A percentile compares a stretch with the other conserved stretches of the same genome.
Conservation (phyloP, 352 stramenopile species). For the Pythium utonaiense region DNA sequence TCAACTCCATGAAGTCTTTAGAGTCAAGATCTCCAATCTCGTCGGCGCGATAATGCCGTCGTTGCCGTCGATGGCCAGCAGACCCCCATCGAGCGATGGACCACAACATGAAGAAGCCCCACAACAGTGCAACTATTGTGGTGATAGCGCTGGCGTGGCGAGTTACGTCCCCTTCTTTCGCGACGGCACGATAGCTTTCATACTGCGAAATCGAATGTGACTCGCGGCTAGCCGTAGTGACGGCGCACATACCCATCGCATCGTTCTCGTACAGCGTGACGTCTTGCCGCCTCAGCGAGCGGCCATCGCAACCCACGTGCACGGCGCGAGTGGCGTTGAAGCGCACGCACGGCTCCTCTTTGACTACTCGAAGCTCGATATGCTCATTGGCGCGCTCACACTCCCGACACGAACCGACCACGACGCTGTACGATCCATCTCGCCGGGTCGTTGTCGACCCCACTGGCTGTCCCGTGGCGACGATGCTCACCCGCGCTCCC, state of each 20-base stretch:
- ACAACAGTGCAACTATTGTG: background rate
- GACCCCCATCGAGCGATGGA: slow-evolving; percentile 13
- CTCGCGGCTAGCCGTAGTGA: background rate
- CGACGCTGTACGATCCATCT: slow-evolving; percentile 18
- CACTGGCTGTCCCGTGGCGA: background rate
- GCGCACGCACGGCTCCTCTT: background rate
- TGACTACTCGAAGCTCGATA: background rate
- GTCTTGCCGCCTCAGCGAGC: slow-evolving; percentile 12
- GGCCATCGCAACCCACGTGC: background rate
- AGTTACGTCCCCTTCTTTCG: background rate
- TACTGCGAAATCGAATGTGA: background rate
- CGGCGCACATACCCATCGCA: slow-evolving; percentile 5
- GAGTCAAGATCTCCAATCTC: background rate
- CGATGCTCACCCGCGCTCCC: slow-evolving; percentile 1
- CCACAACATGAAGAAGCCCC: slow-evolving; percentile 18
- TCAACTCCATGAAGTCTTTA: background rate
- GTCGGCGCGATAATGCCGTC: background rate
- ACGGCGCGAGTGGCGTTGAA: slow-evolving; percentile 13
- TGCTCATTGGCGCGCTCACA: background rate
- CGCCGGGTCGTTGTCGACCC: background rate
- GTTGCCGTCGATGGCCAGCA: background rate
- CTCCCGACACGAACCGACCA: slow-evolving; percentile 3
- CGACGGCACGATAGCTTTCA: background rate
- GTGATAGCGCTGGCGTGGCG: background rate
- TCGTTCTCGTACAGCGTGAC: slow-evolving; percentile 6